Evolutionary conservation across 2,329 filamentous ascomycete species (phyloP).

Genomic region (Sporothrix humicola): DNA sequence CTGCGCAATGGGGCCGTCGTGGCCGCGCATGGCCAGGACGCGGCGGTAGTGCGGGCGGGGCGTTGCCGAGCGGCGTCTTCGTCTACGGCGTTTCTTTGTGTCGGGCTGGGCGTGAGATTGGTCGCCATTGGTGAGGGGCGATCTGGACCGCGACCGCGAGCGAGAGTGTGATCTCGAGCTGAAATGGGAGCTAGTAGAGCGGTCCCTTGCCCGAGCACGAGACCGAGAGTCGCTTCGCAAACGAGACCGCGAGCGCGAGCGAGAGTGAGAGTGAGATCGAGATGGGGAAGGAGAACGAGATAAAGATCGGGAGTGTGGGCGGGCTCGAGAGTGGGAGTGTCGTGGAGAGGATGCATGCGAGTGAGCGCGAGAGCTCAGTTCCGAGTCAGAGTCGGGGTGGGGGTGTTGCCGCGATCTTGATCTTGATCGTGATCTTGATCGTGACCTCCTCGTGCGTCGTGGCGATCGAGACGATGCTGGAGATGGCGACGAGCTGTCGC

Average conservation of each 20-base stretch:
- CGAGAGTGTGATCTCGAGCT: conserved; percentile 39
- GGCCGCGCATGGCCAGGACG: conserved; percentile 74
- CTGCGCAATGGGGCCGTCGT: conserved; percentile 78
- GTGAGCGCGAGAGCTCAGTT: not conserved
- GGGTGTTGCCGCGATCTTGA: not conserved
- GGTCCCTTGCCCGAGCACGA: not conserved
- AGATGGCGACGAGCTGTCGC: not conserved
- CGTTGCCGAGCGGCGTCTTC: conserved; percentile 50
- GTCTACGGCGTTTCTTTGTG: conserved; percentile 18
- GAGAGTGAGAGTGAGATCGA: not conserved
- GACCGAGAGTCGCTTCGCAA: conserved; percentile 43
- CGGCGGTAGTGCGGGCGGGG: conserved; percentile 69
- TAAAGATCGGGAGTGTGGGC: not conserved
- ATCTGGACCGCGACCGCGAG: conserved; percentile 44
- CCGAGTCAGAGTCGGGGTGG: not conserved
- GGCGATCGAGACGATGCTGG: not conserved
- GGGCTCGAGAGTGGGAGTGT: too few relatives aligned
- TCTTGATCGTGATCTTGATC: not conserved
- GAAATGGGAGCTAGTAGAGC: conserved; percentile 13
- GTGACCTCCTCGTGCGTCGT: not conserved
- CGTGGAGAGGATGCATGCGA: not conserved
- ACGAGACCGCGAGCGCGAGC: conserved; percentile 8
- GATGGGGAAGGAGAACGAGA: not conserved
- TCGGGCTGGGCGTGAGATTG: not conserved
- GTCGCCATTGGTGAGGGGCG: conserved; percentile 38